Evolutionary conservation across 1,139 yeast genomes (phyloP).

Genomic region (Pneumocystis murina): DNA sequence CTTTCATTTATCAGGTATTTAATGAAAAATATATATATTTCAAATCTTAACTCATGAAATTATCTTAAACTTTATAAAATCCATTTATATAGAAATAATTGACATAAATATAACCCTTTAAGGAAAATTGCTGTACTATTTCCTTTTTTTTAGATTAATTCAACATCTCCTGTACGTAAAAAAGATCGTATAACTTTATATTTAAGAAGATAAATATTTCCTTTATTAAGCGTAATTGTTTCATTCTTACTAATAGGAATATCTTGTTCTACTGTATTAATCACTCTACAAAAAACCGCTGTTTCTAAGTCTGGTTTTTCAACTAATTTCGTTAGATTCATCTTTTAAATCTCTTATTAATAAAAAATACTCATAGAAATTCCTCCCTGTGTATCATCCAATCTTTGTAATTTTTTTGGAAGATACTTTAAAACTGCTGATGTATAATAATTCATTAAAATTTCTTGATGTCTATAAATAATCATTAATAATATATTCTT

Average conservation of each 20-base stretch:
- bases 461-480: conserved; percentile 38
- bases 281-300: conserved; percentile 61
- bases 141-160: background rate
- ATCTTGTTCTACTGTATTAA: conserved; percentile 26
- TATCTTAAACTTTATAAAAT: too few relatives aligned
- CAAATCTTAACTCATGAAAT: too few relatives aligned
- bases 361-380: conserved; percentile 45
- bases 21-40: too few relatives aligned
- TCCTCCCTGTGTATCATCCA: conserved; percentile 63
- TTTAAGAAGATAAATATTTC: conserved; percentile 65
- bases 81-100: too few relatives aligned
- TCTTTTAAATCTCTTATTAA: background rate
- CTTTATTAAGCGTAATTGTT: conserved; percentile 43
- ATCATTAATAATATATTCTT: background rate
- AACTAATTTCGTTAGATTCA: conserved; percentile 20
- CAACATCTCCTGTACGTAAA: background rate
- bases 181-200: conserved; percentile 25
- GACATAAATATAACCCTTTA: too few relatives aligned
- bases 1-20: too few relatives aligned
- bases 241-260: conserved; percentile 31
- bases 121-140: too few relatives aligned
- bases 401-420: conserved; percentile 48
- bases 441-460: conserved; percentile 52
- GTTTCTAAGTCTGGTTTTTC: conserved; percentile 58
- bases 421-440: conserved; percentile 49